phyloP scores from a whole-genome alignment of 2,329 filamentous ascomycete species.

The Pseudogymnoascus sp. region DNA sequence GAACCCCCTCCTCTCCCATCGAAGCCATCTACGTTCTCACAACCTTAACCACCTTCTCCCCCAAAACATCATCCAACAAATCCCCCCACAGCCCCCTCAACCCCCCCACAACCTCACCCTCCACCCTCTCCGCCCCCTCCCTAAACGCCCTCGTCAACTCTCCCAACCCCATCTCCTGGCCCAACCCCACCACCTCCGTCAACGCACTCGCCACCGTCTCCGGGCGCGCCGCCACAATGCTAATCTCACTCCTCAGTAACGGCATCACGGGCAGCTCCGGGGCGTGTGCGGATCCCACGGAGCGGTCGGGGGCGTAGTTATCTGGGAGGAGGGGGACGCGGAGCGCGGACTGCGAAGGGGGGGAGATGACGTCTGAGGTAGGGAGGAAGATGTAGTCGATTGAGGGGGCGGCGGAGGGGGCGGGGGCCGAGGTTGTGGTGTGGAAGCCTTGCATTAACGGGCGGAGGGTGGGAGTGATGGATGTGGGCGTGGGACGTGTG shows the following conservation, averaged over 20 bases:
- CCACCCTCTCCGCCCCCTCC: constrained; percentile 29
- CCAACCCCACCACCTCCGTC: constrained; percentile 47
- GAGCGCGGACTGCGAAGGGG: constrained; percentile 29
- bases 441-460: too few relatives aligned
- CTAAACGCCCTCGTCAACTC: constrained; percentile 45
- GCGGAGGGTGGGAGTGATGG: too few relatives aligned
- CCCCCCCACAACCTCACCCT: constrained; percentile 39
- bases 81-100: constrained; percentile 46
- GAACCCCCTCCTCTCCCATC: neutral
- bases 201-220: constrained; percentile 44
- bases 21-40: neutral
- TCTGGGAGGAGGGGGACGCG: constrained; percentile 54
- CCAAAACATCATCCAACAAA: constrained; percentile 42
- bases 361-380: constrained; percentile 24
- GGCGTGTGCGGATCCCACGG: constrained; percentile 29
- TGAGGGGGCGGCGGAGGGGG: constrained; percentile 28
- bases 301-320: constrained; percentile 36
- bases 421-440: constrained; percentile 31
- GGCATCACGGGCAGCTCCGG: constrained; percentile 35
- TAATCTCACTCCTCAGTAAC: constrained; percentile 37
- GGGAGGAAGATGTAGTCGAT: constrained; percentile 49
- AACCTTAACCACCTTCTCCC: constrained; percentile 9
- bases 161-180: constrained; percentile 40
- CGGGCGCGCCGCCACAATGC: constrained; percentile 49
- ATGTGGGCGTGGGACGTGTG: too few relatives aligned